phyloP scores from a whole-genome alignment of 1,139 yeast species.

The Suhomyces maxii region DNA sequence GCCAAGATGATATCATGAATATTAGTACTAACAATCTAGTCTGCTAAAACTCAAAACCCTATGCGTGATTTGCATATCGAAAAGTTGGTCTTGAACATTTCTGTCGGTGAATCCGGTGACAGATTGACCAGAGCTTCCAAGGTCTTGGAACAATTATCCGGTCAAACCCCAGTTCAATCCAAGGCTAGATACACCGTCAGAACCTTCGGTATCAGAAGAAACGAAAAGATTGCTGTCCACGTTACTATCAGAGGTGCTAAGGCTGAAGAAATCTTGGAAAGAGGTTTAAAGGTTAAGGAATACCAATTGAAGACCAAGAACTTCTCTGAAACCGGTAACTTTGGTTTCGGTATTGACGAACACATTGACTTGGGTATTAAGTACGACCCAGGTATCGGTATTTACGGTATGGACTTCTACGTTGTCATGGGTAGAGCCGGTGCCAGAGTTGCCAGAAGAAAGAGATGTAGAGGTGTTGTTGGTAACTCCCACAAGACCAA shows the following conservation, averaged over 20 bases:
- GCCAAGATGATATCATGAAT: not conserved
- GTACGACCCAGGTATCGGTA: conserved; percentile 99
- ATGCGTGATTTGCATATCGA: conserved; percentile 99
- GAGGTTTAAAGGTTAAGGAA: conserved; percentile 99
- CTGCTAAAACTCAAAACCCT: conserved; percentile 52
- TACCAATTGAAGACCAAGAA: conserved; percentile 91
- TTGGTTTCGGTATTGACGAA: conserved; percentile 99
- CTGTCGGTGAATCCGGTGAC: conserved; percentile 99
- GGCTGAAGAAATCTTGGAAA: conserved; percentile 99
- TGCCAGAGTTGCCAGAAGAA: conserved; percentile 98
- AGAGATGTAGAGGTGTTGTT: conserved; percentile 86
- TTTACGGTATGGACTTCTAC: conserved; percentile 99
- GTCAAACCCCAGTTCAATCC: conserved; percentile 99
- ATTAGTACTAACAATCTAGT: conserved; percentile 15
- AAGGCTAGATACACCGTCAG: conserved; percentile 99
- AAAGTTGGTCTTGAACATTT: conserved; percentile 98
- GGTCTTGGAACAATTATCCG: conserved; percentile 99
- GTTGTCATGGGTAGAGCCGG: conserved; percentile 99
- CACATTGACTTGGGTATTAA: conserved; percentile 99
- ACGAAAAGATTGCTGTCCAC: conserved; percentile 99
- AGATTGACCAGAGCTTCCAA: conserved; percentile 99
- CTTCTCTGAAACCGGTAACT: conserved; percentile 99
- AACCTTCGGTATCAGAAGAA: conserved; percentile 99
- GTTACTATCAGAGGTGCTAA: conserved; percentile 99
- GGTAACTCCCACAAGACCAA: conserved; percentile 93